Evolutionary conservation across 495 filamentous ascomycete species (phyloP).

Genomic region (Penicillium alfredii): DNA sequence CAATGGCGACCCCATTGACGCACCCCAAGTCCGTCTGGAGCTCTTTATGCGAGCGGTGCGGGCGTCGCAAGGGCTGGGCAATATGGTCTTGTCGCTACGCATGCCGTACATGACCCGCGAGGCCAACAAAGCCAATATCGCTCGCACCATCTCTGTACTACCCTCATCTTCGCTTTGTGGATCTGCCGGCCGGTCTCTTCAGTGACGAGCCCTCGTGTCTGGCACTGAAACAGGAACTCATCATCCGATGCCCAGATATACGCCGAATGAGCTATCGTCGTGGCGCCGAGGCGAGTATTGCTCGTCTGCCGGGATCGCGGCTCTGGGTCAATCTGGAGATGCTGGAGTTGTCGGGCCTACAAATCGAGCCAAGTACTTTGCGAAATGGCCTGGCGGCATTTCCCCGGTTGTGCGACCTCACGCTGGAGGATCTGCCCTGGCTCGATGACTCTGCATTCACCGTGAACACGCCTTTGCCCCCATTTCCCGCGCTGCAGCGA

Average conservation of each 20-base stretch:
- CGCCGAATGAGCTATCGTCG: slow-evolving; percentile 79
- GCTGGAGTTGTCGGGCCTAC: slow-evolving; percentile 65
- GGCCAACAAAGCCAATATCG: slow-evolving; percentile 75
- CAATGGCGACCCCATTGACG: slow-evolving; percentile 72
- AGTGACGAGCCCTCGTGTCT: slow-evolving; percentile 68
- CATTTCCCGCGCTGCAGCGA: slow-evolving; percentile 64
- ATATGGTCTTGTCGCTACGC: slow-evolving; percentile 69
- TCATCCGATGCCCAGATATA: slow-evolving; percentile 73
- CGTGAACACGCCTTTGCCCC: slow-evolving; percentile 50
- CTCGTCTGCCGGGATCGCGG: slow-evolving; percentile 54
- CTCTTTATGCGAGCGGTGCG: slow-evolving; percentile 76
- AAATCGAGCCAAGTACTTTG: slow-evolving; percentile 64
- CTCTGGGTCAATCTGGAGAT: slow-evolving; percentile 78
- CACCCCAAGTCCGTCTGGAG: slow-evolving; percentile 65
- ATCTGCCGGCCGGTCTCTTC: slow-evolving; percentile 76
- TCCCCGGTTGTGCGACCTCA: slow-evolving; percentile 61
- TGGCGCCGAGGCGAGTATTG: slow-evolving; percentile 74
- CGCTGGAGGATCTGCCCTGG: slow-evolving; percentile 57
- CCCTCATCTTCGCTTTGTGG: slow-evolving; percentile 83
- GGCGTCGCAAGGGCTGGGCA: slow-evolving; percentile 60
- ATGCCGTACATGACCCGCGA: slow-evolving; percentile 96
- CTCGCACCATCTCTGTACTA: slow-evolving; percentile 77
- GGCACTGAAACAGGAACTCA: slow-evolving; percentile 74
- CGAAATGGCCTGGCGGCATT: slow-evolving; percentile 66
- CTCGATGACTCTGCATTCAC: slow-evolving; percentile 73